Evolutionary conservation across 192 early-diverging fungal species (phyloP).

Genomic region (Dissophora globulifera): DNA sequence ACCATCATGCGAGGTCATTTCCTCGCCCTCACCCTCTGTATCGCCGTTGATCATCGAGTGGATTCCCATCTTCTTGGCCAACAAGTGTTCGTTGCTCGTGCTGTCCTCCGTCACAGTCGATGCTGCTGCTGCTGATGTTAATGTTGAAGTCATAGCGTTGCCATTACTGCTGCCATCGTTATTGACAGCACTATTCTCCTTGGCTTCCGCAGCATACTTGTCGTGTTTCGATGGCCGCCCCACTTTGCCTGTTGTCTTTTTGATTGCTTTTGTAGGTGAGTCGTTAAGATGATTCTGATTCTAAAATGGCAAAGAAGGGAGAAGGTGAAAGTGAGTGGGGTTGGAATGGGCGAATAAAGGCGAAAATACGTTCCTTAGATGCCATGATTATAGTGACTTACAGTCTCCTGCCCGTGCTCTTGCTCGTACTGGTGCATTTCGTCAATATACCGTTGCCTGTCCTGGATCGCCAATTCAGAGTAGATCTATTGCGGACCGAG

Average conservation of each 20-base stretch:
- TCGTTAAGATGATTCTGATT: slow-evolving; percentile 8
- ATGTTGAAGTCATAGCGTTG: neutral
- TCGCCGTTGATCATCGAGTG: slow-evolving; percentile 20
- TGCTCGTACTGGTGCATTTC: slow-evolving; percentile 42
- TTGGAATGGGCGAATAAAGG: no score
- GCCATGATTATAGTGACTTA: neutral
- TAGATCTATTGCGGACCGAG: slow-evolving; percentile 41
- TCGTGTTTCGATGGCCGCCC: slow-evolving; percentile 23
- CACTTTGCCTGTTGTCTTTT: slow-evolving; percentile 20
- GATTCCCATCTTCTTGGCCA: slow-evolving; percentile 29
- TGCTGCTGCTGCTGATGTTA: slow-evolving; percentile 16
- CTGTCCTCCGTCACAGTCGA: neutral
- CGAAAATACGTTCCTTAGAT: no score
- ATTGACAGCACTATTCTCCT: neutral
- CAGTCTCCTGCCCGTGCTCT: slow-evolving; percentile 15
- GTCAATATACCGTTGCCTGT: slow-evolving; percentile 26
- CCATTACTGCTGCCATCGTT: slow-evolving; percentile 2
- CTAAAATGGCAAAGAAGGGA: neutral
- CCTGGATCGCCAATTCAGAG: slow-evolving; percentile 47
- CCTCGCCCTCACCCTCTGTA: slow-evolving; percentile 15
- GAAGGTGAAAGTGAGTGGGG: neutral
- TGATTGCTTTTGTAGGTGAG: neutral
- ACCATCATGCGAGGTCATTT: slow-evolving; percentile 16
- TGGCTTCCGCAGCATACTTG: neutral
- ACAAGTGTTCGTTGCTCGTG: neutral